Base-by-base conservation (phyloP, 1,284 basidiomycete species). In the Rhodotorula sp. region DNA sequence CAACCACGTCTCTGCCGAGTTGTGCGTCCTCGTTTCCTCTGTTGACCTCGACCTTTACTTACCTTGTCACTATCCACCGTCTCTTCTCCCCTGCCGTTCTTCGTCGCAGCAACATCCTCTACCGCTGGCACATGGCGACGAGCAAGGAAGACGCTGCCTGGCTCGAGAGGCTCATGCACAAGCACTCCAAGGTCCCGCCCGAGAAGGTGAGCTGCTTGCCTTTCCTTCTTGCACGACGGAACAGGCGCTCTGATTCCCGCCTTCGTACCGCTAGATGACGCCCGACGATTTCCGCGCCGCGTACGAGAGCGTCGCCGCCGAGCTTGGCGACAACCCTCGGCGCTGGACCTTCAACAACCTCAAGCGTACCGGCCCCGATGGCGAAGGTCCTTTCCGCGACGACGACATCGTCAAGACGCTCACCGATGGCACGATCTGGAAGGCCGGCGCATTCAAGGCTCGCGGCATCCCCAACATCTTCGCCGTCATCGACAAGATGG, bases 391-490 rank as follows among this genome's bases (percentile, higher is more conserved):
- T 7, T 73, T 68, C 65, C 48, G 52, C 47, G 90, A 93, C 77
- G 84, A 84, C 11, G 87, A 89, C 65, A 83, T 94, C 24, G 90
- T 90, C n/a, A 54, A 81, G 2, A 79, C 89, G 64, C 78, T 92
- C n/a, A 85, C 89, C 65, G 80, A 87, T 72, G 86, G 89, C 7
- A 90, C 89, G 0, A 86, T 88, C 69, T 84, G 88, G 67, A 86
- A 89, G 32, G 92, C 91, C 11, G 87, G 83, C 54, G 85, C 88
- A 20, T 94, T 94, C 83, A 83, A 87, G 65, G 92, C 92, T 44
- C 86, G 89, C 44, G 86, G 86, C 64, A 80, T 91, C 34, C 86
- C 91, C 71, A 91, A 92, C 78, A 84, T 91, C 56, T 89, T 93
- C 86, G 89, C 90, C 60, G 90, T 92, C 67, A 86, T 74, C 59